Percentiles rank a stretch among this genome's conserved stretches.
Evolutionary conservation across 352 stramenopile species (phyloP).

Genomic region (Phytopythium cucurbitacearum): DNA sequence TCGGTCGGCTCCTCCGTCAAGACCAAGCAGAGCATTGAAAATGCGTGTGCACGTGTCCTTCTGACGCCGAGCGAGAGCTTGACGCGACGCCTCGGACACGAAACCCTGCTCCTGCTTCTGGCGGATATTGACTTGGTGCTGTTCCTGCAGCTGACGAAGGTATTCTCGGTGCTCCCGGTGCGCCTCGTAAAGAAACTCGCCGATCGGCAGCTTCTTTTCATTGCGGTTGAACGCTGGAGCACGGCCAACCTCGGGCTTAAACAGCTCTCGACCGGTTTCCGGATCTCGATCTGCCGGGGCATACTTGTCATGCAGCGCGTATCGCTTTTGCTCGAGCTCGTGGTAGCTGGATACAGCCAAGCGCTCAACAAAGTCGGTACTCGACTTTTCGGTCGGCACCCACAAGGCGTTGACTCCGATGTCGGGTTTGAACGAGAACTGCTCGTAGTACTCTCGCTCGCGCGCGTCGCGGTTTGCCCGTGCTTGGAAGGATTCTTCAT

Average conservation of each 20-base stretch:
- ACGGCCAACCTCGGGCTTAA: constrained; percentile 64
- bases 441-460: constrained; percentile 50
- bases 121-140: constrained; percentile 36
- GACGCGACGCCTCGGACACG: constrained; percentile 49
- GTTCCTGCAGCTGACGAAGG: constrained; percentile 37
- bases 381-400: constrained; percentile 25
- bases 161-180: constrained; percentile 64
- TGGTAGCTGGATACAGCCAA: constrained; percentile 69
- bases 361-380: constrained; percentile 58
- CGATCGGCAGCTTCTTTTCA: constrained; percentile 62
- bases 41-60: constrained; percentile 52
- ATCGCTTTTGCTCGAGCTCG: constrained; percentile 52
- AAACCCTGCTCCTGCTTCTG: constrained; percentile 47
- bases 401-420: constrained; percentile 74
- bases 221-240: constrained; percentile 66
- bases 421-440: constrained; percentile 76
- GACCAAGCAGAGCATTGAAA: constrained; percentile 32
- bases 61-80: constrained; percentile 54
- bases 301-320: constrained; percentile 61
- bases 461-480: constrained; percentile 32
- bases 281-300: constrained; percentile 46
- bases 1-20: constrained; percentile 2
- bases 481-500: constrained; percentile 62
- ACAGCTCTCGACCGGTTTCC: constrained; percentile 51
- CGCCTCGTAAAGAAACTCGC: constrained; percentile 66